These are phyloP conservation scores for Botrytis sinoallii DNA, from an alignment of 2,329 filamentous ascomycete species.

Conservation along the genomic window DNA sequence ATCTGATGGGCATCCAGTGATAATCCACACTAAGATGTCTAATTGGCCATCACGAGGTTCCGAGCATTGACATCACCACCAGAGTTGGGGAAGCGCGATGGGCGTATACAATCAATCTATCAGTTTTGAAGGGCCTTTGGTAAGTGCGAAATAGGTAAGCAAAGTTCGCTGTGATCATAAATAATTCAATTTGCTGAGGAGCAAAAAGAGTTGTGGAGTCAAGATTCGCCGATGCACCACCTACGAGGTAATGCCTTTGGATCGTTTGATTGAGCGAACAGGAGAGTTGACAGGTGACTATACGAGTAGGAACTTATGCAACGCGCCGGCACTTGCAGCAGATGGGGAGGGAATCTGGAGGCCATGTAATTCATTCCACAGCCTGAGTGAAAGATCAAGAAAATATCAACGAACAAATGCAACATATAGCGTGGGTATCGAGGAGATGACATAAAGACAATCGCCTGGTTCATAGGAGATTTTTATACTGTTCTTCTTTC, in stretches of 20 bases:
- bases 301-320: background rate
- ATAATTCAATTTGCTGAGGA: background rate
- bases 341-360: background rate
- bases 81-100: no score
- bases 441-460: background rate
- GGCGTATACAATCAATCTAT: no score
- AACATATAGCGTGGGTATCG: background rate
- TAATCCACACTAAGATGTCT: slow-evolving; percentile 20
- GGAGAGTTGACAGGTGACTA: background rate
- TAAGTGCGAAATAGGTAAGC: no score
- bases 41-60: background rate
- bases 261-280: no score
- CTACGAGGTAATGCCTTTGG: background rate
- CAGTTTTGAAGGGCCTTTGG: background rate
- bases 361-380: background rate
- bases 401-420: background rate
- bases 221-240: background rate
- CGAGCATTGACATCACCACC: background rate
- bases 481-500: background rate
- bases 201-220: background rate
- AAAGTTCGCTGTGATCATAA: background rate
- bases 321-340: background rate
- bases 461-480: background rate
- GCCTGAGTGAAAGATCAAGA: background rate
- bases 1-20: slow-evolving; percentile 26